Evolutionary conservation across 2,329 filamentous ascomycete genomes (phyloP).

Genomic region (Mycosphaerella sp.): DNA sequence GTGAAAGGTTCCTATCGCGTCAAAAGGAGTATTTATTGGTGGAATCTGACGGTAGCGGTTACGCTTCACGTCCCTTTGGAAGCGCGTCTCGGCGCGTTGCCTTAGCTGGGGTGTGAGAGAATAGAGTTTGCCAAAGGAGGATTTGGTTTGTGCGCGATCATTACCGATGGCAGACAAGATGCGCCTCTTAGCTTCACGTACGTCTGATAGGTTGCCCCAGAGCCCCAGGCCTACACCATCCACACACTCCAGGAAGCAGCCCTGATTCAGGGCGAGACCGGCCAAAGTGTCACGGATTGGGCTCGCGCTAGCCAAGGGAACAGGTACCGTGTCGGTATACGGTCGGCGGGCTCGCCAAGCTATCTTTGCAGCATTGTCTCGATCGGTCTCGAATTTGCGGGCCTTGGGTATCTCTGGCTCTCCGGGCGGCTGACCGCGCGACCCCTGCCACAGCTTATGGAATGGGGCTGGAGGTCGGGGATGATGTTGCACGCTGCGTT

Average conservation of each 20-base stretch:
- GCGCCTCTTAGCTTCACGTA: conserved; percentile 14
- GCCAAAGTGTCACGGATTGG: conserved; percentile 7
- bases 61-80: conserved; percentile 22
- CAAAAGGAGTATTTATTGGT: conserved; percentile 20
- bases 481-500: not conserved
- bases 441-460: not conserved
- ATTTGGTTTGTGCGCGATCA: not conserved
- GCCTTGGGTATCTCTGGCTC: not conserved
- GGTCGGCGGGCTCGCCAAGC: conserved; percentile 19
- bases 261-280: conserved; percentile 19
- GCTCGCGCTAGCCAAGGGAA: conserved; percentile 22
- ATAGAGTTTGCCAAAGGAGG: conserved; percentile 20
- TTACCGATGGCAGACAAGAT: conserved; percentile 10
- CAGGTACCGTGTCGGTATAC: conserved; percentile 14
- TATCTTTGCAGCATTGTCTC: conserved; percentile 18
- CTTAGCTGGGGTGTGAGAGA: conserved; percentile 23
- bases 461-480: not conserved
- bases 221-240: conserved; percentile 21
- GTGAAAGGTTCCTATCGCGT: conserved; percentile 36
- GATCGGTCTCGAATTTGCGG: not conserved
- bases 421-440: too few species aligned
- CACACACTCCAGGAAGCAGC: conserved; percentile 19
- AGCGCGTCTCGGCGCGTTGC: conserved; percentile 22
- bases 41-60: conserved; percentile 27
- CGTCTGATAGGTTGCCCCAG: conserved; percentile 25